phyloP scores from a whole-genome alignment of 2,329 filamentous ascomycete species.

The Sarocladium strictum region DNA sequence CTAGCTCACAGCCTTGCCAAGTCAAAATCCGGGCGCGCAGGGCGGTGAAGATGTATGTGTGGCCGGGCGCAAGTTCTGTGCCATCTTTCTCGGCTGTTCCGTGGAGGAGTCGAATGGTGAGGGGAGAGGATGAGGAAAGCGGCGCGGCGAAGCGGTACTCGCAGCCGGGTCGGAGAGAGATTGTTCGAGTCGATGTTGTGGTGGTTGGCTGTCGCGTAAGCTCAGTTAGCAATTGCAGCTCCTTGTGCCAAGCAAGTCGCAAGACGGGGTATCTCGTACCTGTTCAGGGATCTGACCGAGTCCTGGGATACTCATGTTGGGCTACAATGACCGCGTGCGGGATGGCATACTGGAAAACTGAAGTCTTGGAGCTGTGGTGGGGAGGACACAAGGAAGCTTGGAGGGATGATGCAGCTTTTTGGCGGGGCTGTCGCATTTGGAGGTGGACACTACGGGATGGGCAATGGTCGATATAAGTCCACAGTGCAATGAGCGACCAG shows the following conservation, averaged over 20 bases:
- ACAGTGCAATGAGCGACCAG: too few species aligned
- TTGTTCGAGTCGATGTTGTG: slow-evolving; percentile 35
- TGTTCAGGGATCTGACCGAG: slow-evolving; percentile 61
- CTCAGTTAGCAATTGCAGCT: neutral
- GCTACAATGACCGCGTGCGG: slow-evolving; percentile 23
- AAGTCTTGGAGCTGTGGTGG: slow-evolving; percentile 4
- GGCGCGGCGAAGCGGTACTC: slow-evolving; percentile 78
- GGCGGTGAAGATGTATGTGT: slow-evolving; percentile 74
- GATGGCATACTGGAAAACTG: neutral
- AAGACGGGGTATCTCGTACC: slow-evolving; percentile 30
- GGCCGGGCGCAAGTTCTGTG: slow-evolving; percentile 79
- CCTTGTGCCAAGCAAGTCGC: neutral
- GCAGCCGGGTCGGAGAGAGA: slow-evolving; percentile 54
- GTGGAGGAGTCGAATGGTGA: slow-evolving; percentile 57
- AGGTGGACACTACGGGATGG: neutral
- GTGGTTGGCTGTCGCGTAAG: slow-evolving; percentile 24
- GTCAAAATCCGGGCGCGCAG: slow-evolving; percentile 77
- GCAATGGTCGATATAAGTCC: too few species aligned
- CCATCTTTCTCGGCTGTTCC: slow-evolving; percentile 93
- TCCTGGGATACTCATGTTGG: slow-evolving; percentile 65
- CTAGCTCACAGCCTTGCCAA: slow-evolving; percentile 83
- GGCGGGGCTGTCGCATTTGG: neutral
- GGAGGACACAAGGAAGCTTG: neutral
- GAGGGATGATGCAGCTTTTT: neutral
- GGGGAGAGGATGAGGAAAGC: slow-evolving; percentile 32